phyloP scores from a whole-genome alignment of 169 alveolate species.

The Plasmodium cynomolgi region DNA sequence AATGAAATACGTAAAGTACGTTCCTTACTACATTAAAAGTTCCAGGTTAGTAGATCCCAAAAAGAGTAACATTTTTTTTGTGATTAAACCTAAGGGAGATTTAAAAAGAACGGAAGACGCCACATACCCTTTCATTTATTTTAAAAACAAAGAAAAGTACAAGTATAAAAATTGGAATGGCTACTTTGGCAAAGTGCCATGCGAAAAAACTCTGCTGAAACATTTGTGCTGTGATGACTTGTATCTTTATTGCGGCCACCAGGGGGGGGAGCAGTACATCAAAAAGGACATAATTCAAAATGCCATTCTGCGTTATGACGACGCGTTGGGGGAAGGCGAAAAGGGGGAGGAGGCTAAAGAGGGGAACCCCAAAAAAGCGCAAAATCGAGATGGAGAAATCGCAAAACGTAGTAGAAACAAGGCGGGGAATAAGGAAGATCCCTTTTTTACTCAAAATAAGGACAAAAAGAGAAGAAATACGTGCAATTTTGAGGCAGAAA shows the following conservation, averaged over 20 bases:
- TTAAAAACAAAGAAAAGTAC: constrained; percentile 61
- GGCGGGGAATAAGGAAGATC: background rate
- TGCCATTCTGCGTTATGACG: constrained; percentile 18
- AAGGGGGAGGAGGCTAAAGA: background rate
- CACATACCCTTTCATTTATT: constrained; percentile 69
- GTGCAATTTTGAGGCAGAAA: background rate
- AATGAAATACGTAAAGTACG: constrained; percentile 39
- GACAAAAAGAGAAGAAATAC: constrained; percentile 30
- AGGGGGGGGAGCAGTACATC: constrained; percentile 83
- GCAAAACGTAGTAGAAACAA: background rate
- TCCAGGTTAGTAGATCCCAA: constrained; percentile 51
- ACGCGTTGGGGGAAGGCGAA: background rate
- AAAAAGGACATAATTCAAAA: constrained; percentile 74
- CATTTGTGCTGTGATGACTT: constrained; percentile 76
- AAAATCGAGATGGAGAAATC: background rate
- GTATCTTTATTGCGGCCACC: constrained; percentile 83
- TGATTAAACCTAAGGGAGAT: constrained; percentile 75
- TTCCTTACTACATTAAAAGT: constrained; percentile 66
- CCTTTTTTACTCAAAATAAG: background rate
- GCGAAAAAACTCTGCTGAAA: constrained; percentile 41
- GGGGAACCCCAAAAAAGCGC: background rate
- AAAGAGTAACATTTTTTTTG: constrained; percentile 71
- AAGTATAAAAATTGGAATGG: constrained; percentile 76
- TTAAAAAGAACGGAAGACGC: constrained; percentile 73
- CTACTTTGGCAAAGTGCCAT: constrained; percentile 63